These are phyloP conservation scores for Brassica incana DNA, from an alignment of 345 rosid genomes.

Conservation along the genomic window DNA sequence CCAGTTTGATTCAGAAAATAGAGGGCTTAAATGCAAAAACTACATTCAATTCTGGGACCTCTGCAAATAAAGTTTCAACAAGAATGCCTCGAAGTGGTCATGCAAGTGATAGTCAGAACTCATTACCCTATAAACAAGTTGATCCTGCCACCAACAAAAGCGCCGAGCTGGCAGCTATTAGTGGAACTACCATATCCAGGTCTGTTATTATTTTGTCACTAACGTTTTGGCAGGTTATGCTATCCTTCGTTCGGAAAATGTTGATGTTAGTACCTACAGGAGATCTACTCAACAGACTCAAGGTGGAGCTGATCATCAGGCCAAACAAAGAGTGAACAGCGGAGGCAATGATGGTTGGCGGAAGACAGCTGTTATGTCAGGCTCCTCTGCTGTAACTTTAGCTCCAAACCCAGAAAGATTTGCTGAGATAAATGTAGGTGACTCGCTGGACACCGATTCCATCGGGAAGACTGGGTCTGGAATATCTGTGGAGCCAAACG, in stretches of 20 bases:
- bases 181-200: constrained; percentile 50
- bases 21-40: constrained; percentile 83
- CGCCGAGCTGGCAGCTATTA: constrained; percentile 35
- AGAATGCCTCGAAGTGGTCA: constrained; percentile 42
- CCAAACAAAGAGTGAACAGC: constrained; percentile 52
- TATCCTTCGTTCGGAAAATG: constrained; percentile 30
- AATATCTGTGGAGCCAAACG: constrained; percentile 48
- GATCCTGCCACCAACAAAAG: constrained; percentile 48
- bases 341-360: constrained; percentile 63
- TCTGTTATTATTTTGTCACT: constrained; percentile 37
- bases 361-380: constrained; percentile 46
- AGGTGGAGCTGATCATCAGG: constrained; percentile 56
- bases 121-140: constrained; percentile 41
- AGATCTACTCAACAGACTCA: constrained; percentile 56
- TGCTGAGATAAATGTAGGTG: constrained; percentile 39
- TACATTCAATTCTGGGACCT: constrained; percentile 37
- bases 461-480: constrained; percentile 43
- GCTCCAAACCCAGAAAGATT: constrained; percentile 46
- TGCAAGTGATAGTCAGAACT: constrained; percentile 35
- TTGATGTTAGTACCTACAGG: constrained; percentile 59
- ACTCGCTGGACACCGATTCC: constrained; percentile 35
- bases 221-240: constrained; percentile 25
- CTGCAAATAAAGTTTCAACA: constrained; percentile 45
- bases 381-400: constrained; percentile 36
- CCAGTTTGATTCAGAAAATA: constrained; percentile 75